Base-by-base conservation (phyloP, 257 asterid genomes). In the Lycium barbarum region DNA sequence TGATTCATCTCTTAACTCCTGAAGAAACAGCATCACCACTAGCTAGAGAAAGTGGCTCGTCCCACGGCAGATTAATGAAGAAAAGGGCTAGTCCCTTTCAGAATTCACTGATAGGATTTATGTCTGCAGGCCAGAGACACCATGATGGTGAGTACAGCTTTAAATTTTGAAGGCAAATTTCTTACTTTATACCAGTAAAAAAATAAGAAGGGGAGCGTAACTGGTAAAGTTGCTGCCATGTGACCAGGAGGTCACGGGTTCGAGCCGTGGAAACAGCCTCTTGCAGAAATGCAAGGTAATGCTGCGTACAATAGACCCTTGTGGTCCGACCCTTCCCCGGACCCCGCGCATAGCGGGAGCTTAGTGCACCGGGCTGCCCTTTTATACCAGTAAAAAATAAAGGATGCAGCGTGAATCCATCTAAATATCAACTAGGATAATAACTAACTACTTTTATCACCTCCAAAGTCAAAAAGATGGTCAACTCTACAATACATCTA, bases 41-140 rank as follows among this genome's bases (percentile, higher is more conserved):
- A 5, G 61, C 82, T 8, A 66, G 55, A 68, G 86, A 79, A 33
- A 61, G 13, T 7, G 65, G 86, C 73, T 38, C 79, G 57, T 57
- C 81, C 83, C 79, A 63, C 14, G 36, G 83, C 47, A 84, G 20
- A 53, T 58, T 17, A 40, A 40, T 40, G 17, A 88, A 87, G 84
- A 86, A 83, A 72, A 88, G 87, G 80, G 83, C 88, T 0, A 87
- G 84, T 82, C 80, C 55, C 81, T 89, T 88, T 36, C 92, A 86
- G 65, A 91, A 94, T 58, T 95, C 98, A 7, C 94, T 95, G 38
- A 94, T 93, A 0, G 97, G 97, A 87, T 91, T 95, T 87, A 80
- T 94, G 84, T 87, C 98, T 45, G 88, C 93, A 57, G 84, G 88
- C 59, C 83, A 79, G 33, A 88, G 81, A 80, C 89, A 85, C 22